These are phyloP conservation scores for Lipomyces anomalus DNA, from an alignment of 805 yeast genomes.

Conservation along the genomic window DNA sequence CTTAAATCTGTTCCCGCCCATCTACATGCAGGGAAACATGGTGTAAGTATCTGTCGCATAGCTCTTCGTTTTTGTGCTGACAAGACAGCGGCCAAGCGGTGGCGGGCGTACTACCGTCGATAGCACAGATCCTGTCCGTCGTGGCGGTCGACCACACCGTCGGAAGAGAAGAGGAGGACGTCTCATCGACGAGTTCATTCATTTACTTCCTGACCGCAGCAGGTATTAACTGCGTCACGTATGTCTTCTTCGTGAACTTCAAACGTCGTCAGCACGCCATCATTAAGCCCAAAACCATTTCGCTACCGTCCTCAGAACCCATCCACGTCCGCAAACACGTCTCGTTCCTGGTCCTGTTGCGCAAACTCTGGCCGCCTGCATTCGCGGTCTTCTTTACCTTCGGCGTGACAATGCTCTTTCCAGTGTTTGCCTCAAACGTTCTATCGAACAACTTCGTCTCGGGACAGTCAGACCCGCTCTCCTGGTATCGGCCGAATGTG, in stretches of 20 bases:
- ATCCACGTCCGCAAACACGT: conserved; percentile 36
- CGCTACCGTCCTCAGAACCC: not conserved
- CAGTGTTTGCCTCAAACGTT: conserved; percentile 78
- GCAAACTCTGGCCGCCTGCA: conserved; percentile 58
- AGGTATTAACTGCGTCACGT: conserved; percentile 41
- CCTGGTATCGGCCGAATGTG: conserved; percentile 30
- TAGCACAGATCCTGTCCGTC: conserved; percentile 56
- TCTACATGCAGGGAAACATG: conserved; percentile 83
- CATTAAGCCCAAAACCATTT: conserved; percentile 19
- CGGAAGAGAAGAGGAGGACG: conserved; percentile 4
- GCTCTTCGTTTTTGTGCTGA: too few species aligned
- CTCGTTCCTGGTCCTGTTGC: conserved; percentile 56
- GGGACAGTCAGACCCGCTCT: conserved; percentile 11
- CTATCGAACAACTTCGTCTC: conserved; percentile 43
- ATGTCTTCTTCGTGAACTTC: conserved; percentile 38
- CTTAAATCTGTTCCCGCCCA: conserved; percentile 67
- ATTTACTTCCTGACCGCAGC: conserved; percentile 50
- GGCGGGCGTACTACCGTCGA: conserved; percentile 87
- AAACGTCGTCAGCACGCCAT: conserved; percentile 29
- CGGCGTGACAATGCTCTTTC: conserved; percentile 69
- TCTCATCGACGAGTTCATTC: conserved; percentile 17
- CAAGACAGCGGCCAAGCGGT: conserved; percentile 71
- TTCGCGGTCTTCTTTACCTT: conserved; percentile 69
- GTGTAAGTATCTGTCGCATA: conserved; percentile 34
- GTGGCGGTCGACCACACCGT: conserved; percentile 29